Conservation (phyloP, 257 asterid genomes). For the Ehretia macrophylla region DNA sequence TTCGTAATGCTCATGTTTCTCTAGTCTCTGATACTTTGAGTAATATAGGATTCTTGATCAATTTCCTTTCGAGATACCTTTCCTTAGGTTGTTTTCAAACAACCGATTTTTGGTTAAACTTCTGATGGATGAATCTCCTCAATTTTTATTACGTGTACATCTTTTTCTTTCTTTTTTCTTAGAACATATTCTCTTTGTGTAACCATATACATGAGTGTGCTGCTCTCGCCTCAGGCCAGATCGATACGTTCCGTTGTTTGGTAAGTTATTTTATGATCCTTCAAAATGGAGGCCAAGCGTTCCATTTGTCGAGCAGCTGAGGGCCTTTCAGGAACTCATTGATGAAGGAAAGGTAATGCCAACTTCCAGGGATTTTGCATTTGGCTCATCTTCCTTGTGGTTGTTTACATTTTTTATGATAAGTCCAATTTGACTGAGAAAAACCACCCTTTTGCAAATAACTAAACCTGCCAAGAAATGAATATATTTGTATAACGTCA, state of each 20-base stretch:
- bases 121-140: too few species aligned
- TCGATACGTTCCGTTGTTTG: conserved; percentile 77
- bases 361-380: neutral
- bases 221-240: conserved; percentile 70
- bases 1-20: too few species aligned
- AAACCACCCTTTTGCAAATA: too few species aligned
- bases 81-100: too few species aligned
- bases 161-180: neutral
- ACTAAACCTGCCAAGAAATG: too few species aligned
- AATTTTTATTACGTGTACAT: neutral
- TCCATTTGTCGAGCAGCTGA: conserved; percentile 74
- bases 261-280: conserved; percentile 62
- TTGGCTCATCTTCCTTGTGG: neutral
- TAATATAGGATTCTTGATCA: too few species aligned
- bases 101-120: too few species aligned
- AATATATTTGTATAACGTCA: too few species aligned
- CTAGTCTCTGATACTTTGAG: too few species aligned
- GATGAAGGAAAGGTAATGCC: conserved; percentile 76
- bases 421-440: too few species aligned
- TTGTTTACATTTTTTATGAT: too few species aligned
- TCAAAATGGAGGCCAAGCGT: conserved; percentile 82
- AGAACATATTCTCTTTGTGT: conserved; percentile 1
- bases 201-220: neutral
- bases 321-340: conserved; percentile 76
- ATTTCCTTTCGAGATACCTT: too few species aligned